phyloP scores from a whole-genome alignment of 768 basidiomycete genomes.

The Russula emetica region DNA sequence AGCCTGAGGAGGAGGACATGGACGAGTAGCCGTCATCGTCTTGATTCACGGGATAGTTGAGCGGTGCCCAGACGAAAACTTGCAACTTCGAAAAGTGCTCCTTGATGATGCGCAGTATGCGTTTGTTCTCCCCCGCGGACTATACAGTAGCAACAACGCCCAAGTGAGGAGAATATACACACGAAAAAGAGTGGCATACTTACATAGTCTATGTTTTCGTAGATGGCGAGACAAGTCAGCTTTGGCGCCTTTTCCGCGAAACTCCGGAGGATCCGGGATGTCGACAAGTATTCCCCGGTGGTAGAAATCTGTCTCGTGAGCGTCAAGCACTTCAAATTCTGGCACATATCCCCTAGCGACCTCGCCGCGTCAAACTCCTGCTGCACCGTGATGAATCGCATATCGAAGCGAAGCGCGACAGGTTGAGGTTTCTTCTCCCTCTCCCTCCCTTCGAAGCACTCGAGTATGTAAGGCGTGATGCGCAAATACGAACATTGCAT shows the following conservation, averaged over 20 bases:
- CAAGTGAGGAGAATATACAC: no score
- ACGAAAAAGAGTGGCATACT: neutral
- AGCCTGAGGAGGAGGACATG: conserved; percentile 15
- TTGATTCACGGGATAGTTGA: neutral
- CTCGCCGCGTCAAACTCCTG: conserved; percentile 16
- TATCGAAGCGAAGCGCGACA: conserved; percentile 14
- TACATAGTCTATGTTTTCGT: conserved; percentile 23
- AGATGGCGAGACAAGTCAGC: conserved; percentile 20
- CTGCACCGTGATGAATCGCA: conserved; percentile 14
- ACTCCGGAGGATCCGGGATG: conserved; percentile 13
- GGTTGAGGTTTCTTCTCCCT: conserved; percentile 11
- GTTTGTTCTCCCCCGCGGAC: conserved; percentile 24
- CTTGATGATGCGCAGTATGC: conserved; percentile 18
- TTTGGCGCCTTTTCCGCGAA: conserved; percentile 21
- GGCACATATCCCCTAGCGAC: neutral
- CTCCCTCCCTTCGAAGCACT: conserved; percentile 5
- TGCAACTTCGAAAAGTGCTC: conserved; percentile 18
- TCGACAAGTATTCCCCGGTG: conserved; percentile 19
- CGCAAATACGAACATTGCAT: conserved; percentile 9
- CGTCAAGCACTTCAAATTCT: conserved; percentile 20
- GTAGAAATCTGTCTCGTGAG: conserved; percentile 6
- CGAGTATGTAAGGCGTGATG: conserved; percentile 20
- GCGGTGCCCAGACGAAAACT: conserved; percentile 26
- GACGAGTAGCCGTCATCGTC: conserved; percentile 19
- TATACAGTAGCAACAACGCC: neutral